Percentiles rank a stretch among this genome's conserved stretches.
Evolutionary conservation across 306 rosid genomes (phyloP).

Genomic region (Cucurbita pepo): DNA sequence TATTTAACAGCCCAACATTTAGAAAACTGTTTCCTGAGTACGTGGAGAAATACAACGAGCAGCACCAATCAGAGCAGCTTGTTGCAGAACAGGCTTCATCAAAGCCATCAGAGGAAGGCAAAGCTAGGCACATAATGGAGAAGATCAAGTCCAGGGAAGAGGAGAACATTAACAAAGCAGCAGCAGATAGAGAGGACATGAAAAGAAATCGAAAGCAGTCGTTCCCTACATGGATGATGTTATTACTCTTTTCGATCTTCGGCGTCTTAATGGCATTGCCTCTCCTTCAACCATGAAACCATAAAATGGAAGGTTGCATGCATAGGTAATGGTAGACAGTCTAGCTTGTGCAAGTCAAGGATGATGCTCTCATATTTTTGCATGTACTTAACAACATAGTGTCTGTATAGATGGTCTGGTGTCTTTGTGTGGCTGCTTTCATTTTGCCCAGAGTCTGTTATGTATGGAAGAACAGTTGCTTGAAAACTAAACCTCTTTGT

Average conservation of each 20-base stretch:
- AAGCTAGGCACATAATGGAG: slow-evolving; percentile 27
- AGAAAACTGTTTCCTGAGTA: slow-evolving; percentile 89
- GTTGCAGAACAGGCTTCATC: slow-evolving; percentile 28
- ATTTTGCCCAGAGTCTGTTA: neutral
- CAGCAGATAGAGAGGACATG: slow-evolving; percentile 27
- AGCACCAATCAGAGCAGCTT: slow-evolving; percentile 38
- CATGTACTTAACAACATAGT: neutral
- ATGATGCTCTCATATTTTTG: neutral
- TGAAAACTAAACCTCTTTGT: neutral
- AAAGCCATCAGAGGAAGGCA: slow-evolving; percentile 17
- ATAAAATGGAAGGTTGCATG: slow-evolving; percentile 8
- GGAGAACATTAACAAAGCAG: slow-evolving; percentile 30
- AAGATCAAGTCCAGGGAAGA: slow-evolving; percentile 23
- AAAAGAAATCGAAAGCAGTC: slow-evolving; percentile 35
- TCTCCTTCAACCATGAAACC: slow-evolving; percentile 63
- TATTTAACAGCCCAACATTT: slow-evolving; percentile 49
- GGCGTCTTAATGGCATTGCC: slow-evolving; percentile 94
- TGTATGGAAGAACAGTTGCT: neutral
- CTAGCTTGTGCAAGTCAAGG: slow-evolving; percentile 7
- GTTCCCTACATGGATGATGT: slow-evolving; percentile 88
- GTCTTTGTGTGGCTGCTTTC: neutral
- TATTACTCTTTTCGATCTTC: slow-evolving; percentile 68
- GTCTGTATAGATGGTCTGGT: slow-evolving; percentile 1
- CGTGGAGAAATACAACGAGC: slow-evolving; percentile 71
- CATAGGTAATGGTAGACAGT: neutral